Conservation (phyloP, 169 alveolate genomes). For the Babesia bigemina region DNA sequence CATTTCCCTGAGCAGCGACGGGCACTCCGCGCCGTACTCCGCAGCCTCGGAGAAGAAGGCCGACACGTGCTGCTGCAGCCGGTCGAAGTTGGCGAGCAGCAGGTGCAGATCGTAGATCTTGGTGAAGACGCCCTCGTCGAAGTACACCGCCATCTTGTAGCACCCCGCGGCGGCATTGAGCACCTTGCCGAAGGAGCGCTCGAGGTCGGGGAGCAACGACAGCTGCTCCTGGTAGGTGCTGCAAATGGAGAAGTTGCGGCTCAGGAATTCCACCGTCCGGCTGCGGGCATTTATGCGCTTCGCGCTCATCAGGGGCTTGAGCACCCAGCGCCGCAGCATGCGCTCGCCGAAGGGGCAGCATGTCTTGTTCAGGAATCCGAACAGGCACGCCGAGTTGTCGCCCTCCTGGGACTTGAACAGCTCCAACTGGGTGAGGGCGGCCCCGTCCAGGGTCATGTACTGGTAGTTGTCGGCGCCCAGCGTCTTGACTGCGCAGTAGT, state of each 20-base stretch:
- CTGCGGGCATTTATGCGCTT: conserved; percentile 87
- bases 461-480: conserved; percentile 29
- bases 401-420: conserved; percentile 83
- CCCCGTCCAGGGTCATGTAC: conserved; percentile 69
- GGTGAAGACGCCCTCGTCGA: conserved; percentile 76
- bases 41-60: conserved; percentile 52
- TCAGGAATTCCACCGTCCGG: conserved; percentile 89
- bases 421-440: conserved; percentile 85
- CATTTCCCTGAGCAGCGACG: conserved; percentile 41
- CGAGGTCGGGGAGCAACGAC: conserved; percentile 80
- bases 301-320: conserved; percentile 88
- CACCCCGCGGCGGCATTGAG: conserved; percentile 82
- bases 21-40: conserved; percentile 34
- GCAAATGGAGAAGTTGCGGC: conserved; percentile 68
- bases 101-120: conserved; percentile 76
- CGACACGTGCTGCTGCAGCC: conserved; percentile 59
- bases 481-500: conserved; percentile 36
- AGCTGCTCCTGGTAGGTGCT: conserved; percentile 51
- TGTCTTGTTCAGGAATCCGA: conserved; percentile 90
- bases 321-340: conserved; percentile 92
- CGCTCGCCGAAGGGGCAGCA: conserved; percentile 94
- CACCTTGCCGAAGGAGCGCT: conserved; percentile 81
- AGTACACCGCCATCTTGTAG: conserved; percentile 85
- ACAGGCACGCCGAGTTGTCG: conserved; percentile 75
- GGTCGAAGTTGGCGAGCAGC: conserved; percentile 72